phyloP scores from a whole-genome alignment of 306 rosid species.

The Ammopiptanthus mongolicus region DNA sequence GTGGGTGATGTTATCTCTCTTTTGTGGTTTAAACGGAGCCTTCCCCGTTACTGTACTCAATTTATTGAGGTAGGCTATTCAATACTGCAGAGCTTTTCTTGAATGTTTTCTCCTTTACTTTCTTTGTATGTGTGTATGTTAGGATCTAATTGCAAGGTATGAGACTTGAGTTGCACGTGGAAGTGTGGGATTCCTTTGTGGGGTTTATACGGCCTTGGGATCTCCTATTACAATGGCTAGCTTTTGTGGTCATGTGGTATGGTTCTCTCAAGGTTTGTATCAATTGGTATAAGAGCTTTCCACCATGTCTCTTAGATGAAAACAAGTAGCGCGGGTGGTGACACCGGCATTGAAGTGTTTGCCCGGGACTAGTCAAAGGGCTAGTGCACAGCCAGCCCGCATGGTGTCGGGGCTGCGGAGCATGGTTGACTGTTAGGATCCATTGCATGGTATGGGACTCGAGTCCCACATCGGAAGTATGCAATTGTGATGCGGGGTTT shows the following conservation, averaged over 20 bases:
- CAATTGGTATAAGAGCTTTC: not conserved
- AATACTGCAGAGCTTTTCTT: not conserved
- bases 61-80: slow-evolving; percentile 75
- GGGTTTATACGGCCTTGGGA: not conserved
- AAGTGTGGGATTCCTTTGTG: not conserved
- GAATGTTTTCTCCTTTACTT: not conserved
- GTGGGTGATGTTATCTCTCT: slow-evolving; percentile 98
- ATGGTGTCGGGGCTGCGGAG: no score
- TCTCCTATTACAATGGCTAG: not conserved
- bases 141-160: not conserved
- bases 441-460: no score
- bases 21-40: slow-evolving; percentile 98
- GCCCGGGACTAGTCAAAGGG: not conserved
- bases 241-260: not conserved
- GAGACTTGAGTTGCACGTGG: not conserved
- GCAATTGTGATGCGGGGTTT: no score
- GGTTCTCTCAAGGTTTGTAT: not conserved
- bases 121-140: not conserved
- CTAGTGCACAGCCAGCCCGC: no score
- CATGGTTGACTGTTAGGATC: no score
- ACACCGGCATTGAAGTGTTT: not conserved
- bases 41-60: slow-evolving; percentile 93
- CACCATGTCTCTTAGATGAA: not conserved
- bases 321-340: not conserved
- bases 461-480: no score